Percentiles rank a stretch among this genome's conserved stretches.
These are phyloP conservation scores for Cyclaneusma minus DNA, from an alignment of 2,329 filamentous ascomycete genomes.

Conservation along the genomic window DNA sequence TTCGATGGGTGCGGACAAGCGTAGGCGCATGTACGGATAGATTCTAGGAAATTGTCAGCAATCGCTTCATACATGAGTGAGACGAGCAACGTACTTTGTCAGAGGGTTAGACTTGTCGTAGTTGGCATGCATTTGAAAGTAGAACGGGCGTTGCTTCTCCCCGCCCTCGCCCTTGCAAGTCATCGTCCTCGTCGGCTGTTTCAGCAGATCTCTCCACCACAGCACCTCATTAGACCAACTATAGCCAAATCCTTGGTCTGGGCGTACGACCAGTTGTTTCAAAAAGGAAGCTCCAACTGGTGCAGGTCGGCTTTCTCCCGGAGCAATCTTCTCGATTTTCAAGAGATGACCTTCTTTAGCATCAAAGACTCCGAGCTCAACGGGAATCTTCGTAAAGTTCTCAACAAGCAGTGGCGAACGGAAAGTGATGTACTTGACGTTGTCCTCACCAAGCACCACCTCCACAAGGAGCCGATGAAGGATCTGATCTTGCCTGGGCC, in stretches of 20 bases:
- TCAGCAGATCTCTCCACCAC: constrained; percentile 86
- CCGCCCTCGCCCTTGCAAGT: constrained; percentile 77
- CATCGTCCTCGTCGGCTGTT: constrained; percentile 70
- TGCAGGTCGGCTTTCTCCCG: constrained; percentile 76
- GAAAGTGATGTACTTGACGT: constrained; percentile 95
- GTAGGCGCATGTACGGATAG: constrained; percentile 90
- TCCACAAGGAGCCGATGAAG: constrained; percentile 86
- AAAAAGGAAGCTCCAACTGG: constrained; percentile 85
- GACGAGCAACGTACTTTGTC: constrained; percentile 38
- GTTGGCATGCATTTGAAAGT: constrained; percentile 84
- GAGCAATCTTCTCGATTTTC: constrained; percentile 95
- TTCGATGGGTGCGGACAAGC: constrained; percentile 82
- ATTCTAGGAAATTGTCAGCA: constrained; percentile 32
- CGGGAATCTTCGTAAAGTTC: constrained; percentile 90
- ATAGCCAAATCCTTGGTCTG: constrained; percentile 93
- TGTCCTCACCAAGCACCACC: constrained; percentile 78
- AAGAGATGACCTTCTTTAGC: constrained; percentile 74
- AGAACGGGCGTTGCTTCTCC: constrained; percentile 68
- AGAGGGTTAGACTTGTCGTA: constrained; percentile 76
- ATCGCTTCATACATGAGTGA: background rate
- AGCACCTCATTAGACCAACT: constrained; percentile 82
- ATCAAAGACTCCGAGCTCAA: constrained; percentile 86
- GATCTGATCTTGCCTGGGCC: constrained; percentile 71
- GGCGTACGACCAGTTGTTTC: constrained; percentile 75
- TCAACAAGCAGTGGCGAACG: constrained; percentile 83